phyloP scores from a whole-genome alignment of 257 asterid genomes.

The Ehretia macrophylla region DNA sequence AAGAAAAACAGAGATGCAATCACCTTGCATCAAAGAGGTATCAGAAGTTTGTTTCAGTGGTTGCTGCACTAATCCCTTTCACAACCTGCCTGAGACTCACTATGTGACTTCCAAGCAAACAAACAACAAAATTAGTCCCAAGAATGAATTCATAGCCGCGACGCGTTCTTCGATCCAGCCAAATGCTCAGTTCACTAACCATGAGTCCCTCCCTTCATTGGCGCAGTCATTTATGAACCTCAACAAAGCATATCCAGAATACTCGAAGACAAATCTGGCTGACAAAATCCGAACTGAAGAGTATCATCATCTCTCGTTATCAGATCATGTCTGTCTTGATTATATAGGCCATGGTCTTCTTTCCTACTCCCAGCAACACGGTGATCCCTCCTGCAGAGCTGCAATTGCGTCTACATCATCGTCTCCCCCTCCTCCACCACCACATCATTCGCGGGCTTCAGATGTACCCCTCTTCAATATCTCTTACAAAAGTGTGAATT shows the following conservation, averaged over 20 bases:
- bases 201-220: constrained; percentile 60
- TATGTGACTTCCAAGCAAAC: not conserved
- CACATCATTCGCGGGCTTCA: not conserved
- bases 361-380: constrained; percentile 50
- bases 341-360: constrained; percentile 78
- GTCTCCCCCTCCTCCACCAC: constrained; percentile 13
- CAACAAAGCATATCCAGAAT: constrained; percentile 34
- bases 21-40: constrained; percentile 50
- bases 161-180: constrained; percentile 42
- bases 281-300: constrained; percentile 60
- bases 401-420: constrained; percentile 42
- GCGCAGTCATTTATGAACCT: constrained; percentile 28
- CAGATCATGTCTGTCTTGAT: constrained; percentile 60
- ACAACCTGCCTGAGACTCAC: constrained; percentile 16
- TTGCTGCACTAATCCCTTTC: constrained; percentile 31
- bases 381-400: constrained; percentile 6
- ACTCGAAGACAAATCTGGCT: constrained; percentile 33
- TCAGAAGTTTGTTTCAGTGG: constrained; percentile 47
- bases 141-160: constrained; percentile 35
- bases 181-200: constrained; percentile 57
- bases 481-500: constrained; percentile 37
- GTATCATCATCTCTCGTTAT: constrained; percentile 41
- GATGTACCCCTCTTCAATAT: constrained; percentile 45
- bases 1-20: constrained; percentile 31
- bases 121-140: constrained; percentile 16